Percentiles rank a stretch among this genome's conserved stretches.
Conservation (phyloP, 1,284 basidiomycete genomes). For the Moesziomyces parantarcticus region DNA sequence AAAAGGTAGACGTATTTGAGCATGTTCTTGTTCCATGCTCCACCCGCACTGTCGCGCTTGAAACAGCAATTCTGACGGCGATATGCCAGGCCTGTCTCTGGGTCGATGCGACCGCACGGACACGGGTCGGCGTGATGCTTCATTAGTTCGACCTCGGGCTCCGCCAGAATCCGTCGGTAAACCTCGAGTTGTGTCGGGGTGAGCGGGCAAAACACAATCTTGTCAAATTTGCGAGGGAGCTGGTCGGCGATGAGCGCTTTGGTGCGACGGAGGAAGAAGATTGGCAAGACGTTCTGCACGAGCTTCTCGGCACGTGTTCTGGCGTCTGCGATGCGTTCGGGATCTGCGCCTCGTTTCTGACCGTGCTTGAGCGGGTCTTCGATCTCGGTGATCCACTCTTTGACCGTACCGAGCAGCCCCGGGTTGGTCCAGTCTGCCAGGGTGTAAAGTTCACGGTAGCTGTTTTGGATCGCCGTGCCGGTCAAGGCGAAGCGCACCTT, state of each 20-base stretch:
- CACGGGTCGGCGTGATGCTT: constrained; percentile 78
- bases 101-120: constrained; percentile 74
- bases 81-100: constrained; percentile 45
- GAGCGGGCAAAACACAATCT: constrained; percentile 88
- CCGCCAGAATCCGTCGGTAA: constrained; percentile 77
- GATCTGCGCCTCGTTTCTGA: constrained; percentile 74
- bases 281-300: constrained; percentile 76
- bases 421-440: constrained; percentile 56
- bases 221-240: constrained; percentile 82
- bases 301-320: constrained; percentile 69
- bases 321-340: constrained; percentile 74
- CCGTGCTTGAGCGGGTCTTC: constrained; percentile 73
- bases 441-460: constrained; percentile 83
- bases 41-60: constrained; percentile 74
- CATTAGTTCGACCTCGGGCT: constrained; percentile 76
- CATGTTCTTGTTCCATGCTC: constrained; percentile 65
- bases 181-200: constrained; percentile 76
- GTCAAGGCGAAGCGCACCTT: constrained; percentile 79
- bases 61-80: constrained; percentile 67
- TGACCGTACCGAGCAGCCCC: constrained; percentile 29
- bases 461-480: constrained; percentile 84
- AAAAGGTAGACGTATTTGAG: constrained; percentile 81
- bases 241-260: constrained; percentile 83
- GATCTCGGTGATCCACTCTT: constrained; percentile 43
- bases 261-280: constrained; percentile 81